Base-by-base conservation (phyloP, 2,329 filamentous ascomycete species). In the Hypoxylon sp. region DNA sequence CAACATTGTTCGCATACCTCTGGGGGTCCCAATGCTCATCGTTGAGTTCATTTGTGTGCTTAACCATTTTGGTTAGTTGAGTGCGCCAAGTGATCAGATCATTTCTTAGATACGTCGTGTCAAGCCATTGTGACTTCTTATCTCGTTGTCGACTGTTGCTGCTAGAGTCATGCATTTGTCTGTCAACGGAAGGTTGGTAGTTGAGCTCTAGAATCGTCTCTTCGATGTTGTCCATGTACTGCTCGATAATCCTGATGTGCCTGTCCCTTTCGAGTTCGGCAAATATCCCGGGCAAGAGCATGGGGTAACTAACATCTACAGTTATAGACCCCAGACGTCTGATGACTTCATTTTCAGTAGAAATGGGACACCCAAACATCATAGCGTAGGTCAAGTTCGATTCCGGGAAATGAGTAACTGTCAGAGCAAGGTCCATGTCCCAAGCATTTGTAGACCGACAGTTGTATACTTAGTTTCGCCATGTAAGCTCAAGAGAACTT, bases 201-300 rank as follows among this genome's bases (percentile, higher is more conserved):
- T 63, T 56, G 1, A 65, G 44, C 3, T 64, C 47, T 7, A 57
- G 48, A 2, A 68, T 65, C 0, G 51, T 55, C 1, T 31, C 44
- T 29, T 69, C 63, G 2, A 69, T 41, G 1, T 61, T 41, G 19
- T 58, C 46, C 8, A 64, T 63, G 11, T 57, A 56, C 1, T 35
- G 5, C 3, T 64, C 57, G 0, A 66, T 51, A 1, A 63, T 36
- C 0, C 37, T 8, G 3, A 63, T 36, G 25, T 68, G 63, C n/a
- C 67, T 53, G 1, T 21, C 34, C 4, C 66, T 52, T 37, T 71
- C 67, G 0, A 70, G 44, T 38, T 71, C 68, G 2, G 61, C 63
- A 5, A 71, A 59, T 2, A 71, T 68, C 1, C 65, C 66, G 1
- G 63, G 61, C 4, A 69, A 5, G 0, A 70, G 32, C 2, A 71